phyloP scores from a whole-genome alignment of 148 eudicot genomes.

The Polygonum maritimum region DNA sequence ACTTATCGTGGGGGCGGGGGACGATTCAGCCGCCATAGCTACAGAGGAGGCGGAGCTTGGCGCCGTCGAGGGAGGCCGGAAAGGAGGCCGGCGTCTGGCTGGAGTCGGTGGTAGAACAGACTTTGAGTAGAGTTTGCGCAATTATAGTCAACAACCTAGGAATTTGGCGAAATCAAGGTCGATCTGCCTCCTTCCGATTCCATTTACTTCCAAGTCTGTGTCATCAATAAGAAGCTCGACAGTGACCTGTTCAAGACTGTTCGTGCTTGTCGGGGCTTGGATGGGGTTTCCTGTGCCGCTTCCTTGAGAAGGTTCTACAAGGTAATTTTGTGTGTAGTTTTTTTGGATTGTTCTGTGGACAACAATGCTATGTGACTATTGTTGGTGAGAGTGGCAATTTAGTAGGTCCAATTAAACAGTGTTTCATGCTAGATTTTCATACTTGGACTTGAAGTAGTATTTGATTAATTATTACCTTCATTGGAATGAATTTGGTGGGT shows the following conservation, averaged over 20 bases:
- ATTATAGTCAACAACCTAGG: too few relatives aligned
- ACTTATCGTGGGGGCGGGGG: too few relatives aligned
- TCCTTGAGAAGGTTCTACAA: slow-evolving; percentile 10
- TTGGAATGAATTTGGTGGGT: background rate
- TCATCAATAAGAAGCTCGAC: slow-evolving; percentile 62
- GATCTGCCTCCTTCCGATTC: slow-evolving; percentile 62
- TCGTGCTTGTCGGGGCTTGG: slow-evolving; percentile 36
- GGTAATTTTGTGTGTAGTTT: too few relatives aligned
- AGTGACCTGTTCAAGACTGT: slow-evolving; percentile 54
- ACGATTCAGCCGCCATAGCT: too few relatives aligned
- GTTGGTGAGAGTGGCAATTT: background rate
- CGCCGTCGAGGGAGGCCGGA: too few relatives aligned
- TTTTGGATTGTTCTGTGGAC: too few relatives aligned
- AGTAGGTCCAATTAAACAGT: background rate
- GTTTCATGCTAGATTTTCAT: background rate
- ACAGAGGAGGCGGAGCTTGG: too few relatives aligned
- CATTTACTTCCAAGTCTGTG: slow-evolving; percentile 68
- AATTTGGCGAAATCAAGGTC: slow-evolving; percentile 38
- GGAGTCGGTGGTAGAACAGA: too few relatives aligned
- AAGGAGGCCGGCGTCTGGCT: too few relatives aligned
- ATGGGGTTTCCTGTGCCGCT: slow-evolving; percentile 3
- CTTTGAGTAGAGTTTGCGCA: too few relatives aligned
- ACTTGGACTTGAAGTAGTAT: background rate
- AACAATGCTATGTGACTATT: background rate
- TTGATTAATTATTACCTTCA: background rate